Evolutionary conservation across 805 yeast genomes (phyloP).

Genomic region (Ogataea naganishii): DNA sequence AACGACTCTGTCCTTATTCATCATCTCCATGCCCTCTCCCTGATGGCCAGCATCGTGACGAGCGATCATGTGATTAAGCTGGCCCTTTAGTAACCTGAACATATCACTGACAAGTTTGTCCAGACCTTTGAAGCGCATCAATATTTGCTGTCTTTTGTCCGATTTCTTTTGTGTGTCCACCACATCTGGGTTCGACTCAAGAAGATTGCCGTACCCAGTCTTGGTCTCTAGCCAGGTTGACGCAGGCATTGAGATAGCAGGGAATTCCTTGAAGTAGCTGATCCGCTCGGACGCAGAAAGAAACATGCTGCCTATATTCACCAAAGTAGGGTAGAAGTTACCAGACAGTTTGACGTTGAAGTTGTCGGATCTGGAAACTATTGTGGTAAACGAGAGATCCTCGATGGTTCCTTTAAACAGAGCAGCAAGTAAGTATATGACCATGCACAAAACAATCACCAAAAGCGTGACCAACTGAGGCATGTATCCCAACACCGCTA

Average conservation of each 20-base stretch:
- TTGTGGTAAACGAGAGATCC: conserved; percentile 24
- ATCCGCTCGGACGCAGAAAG: conserved; percentile 61
- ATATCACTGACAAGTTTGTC: no score
- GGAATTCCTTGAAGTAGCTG: conserved; percentile 54
- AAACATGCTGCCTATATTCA: conserved; percentile 53
- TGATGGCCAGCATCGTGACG: no score
- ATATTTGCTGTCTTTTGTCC: no score
- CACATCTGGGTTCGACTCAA: conserved; percentile 3
- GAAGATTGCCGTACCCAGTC: conserved; percentile 3
- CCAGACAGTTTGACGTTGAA: conserved; percentile 37
- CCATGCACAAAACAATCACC: conserved; percentile 42
- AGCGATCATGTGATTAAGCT: no score
- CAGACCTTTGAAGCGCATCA: no score
- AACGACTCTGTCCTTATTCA: no score
- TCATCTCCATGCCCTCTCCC: no score
- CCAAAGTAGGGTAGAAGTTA: conserved; percentile 57
- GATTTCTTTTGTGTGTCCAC: not conserved
- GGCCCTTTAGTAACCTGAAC: no score
- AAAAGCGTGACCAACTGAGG: conserved; percentile 55
- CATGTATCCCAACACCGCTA: conserved; percentile 47
- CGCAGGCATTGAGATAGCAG: conserved; percentile 36
- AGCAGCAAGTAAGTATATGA: conserved; percentile 50
- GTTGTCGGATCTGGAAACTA: conserved; percentile 24
- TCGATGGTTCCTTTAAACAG: conserved; percentile 39
- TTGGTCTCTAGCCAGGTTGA: conserved; percentile 45